A percentile compares a stretch with the other conserved stretches of the same genome.
These are phyloP conservation scores for Diaporthe aspalathi DNA, from an alignment of 2,329 filamentous ascomycete genomes.

Conservation along the genomic window DNA sequence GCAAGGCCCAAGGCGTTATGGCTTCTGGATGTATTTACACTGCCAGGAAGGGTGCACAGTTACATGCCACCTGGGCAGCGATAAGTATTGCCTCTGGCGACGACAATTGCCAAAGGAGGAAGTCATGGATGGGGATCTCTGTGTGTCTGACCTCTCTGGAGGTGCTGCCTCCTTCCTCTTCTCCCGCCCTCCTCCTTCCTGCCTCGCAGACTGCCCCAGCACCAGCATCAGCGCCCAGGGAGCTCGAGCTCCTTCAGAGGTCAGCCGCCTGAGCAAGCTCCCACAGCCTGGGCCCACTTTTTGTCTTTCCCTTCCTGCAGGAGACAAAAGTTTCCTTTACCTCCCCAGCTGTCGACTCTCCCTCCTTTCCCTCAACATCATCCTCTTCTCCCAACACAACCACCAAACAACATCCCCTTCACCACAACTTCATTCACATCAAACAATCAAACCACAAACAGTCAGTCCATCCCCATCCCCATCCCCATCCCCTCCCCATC, in stretches of 20 bases:
- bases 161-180: neutral
- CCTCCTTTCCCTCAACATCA: no score
- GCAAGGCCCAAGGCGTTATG: neutral
- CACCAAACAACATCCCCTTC: neutral
- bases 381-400: slow-evolving; percentile 1
- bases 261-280: neutral
- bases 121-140: neutral
- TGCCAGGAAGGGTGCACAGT: neutral
- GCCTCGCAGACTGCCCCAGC: no score
- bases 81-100: no score
- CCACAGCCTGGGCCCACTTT: neutral
- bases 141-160: neutral
- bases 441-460: neutral
- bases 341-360: no score
- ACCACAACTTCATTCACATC: neutral
- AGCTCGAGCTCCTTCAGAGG: neutral
- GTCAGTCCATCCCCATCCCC: neutral
- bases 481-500: no score
- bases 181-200: neutral
- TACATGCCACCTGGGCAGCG: no score
- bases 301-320: neutral
- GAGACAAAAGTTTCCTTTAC: neutral
- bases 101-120: neutral
- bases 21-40: neutral
- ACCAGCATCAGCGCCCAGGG: neutral